Conservation (phyloP, 1,284 basidiomycete species). For the Calocybe gambosa region DNA sequence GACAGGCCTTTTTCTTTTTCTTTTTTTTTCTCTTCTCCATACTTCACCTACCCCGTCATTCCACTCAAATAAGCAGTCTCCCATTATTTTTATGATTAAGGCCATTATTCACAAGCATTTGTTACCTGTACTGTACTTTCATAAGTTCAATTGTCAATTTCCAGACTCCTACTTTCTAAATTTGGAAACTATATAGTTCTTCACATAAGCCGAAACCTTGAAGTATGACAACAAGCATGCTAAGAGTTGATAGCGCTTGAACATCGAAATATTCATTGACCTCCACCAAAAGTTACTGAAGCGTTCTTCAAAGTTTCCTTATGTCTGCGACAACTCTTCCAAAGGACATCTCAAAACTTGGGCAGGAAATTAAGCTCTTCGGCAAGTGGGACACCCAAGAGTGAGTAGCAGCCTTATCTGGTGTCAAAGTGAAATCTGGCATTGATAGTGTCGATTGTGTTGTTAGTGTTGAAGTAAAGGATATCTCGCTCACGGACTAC, state of each 20-base stretch:
- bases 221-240: slow-evolving; percentile 37
- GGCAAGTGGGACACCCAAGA: slow-evolving; percentile 96
- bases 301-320: slow-evolving; percentile 23
- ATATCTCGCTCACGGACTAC: slow-evolving; percentile 98
- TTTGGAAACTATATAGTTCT: slow-evolving; percentile 38
- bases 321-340: slow-evolving; percentile 74
- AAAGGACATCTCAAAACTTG: slow-evolving; percentile 79
- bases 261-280: background rate
- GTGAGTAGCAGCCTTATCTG: slow-evolving; percentile 47
- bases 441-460: slow-evolving; percentile 10
- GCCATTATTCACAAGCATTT: background rate
- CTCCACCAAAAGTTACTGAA: too few relatives aligned
- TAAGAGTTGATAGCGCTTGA: too few relatives aligned
- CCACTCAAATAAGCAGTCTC: background rate
- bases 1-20: background rate
- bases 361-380: slow-evolving; percentile 89
- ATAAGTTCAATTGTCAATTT: background rate
- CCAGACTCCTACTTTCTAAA: slow-evolving; percentile 14
- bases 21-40: too few relatives aligned
- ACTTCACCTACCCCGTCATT: background rate
- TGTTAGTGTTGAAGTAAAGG: slow-evolving; percentile 93
- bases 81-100: background rate
- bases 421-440: background rate
- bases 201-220: slow-evolving; percentile 46
- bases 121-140: too few relatives aligned